Evolutionary conservation across 805 yeast genomes (phyloP), one percentile per base, ranked within the genome.

Genomic region (Millerozyma acaciae): DNA sequence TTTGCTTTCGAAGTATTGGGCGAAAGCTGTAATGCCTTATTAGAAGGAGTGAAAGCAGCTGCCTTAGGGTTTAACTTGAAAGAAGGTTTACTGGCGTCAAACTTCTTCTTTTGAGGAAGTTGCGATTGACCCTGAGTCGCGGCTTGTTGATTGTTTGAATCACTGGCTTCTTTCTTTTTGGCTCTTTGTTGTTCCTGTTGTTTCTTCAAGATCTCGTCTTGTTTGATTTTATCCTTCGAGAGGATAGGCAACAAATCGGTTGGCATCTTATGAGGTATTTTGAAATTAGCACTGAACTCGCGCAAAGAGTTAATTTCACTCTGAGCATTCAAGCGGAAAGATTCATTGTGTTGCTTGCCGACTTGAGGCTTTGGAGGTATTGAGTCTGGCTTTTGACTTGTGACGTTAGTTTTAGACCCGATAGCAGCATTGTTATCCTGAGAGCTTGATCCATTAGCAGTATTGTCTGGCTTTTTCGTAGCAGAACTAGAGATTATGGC

Each of bases 241-340:
- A 82, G 60, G 13, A 83, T 80, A 6, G 93, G 88, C 40, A 81
- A 60, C 39, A 80, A 63, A 47, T 82, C 88, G 13, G 68, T 57
- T 6, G 94, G 90, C 34, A 57, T 45, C 32, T 52, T 55, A 47
- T 75, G 75, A 2, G 82, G 83, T 19, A 88, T 75, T 57, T 85
- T 85, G 58, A 86, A 84, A 45, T 76, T 83, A 30, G 84, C 86
- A 24, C 94, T 76, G 52, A 89, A 88, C 50, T 84, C 85, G 42
- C 76, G 78, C 35, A 86, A 65, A 8, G 84, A 75, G 42, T 79
- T 79, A 42, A 83, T 72, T 52, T 81, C 87, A 41, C 76, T 74
- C 51, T 77, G 76, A 1, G 76, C 72, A 44, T 63, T 71, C 35
- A 69, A 53, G 37, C 71, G 62, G 41, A 62, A 57, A 10, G 68